Evolutionary conservation across 2,329 filamentous ascomycete genomes (phyloP).

Genomic region (Scedosporium dehoogii): DNA sequence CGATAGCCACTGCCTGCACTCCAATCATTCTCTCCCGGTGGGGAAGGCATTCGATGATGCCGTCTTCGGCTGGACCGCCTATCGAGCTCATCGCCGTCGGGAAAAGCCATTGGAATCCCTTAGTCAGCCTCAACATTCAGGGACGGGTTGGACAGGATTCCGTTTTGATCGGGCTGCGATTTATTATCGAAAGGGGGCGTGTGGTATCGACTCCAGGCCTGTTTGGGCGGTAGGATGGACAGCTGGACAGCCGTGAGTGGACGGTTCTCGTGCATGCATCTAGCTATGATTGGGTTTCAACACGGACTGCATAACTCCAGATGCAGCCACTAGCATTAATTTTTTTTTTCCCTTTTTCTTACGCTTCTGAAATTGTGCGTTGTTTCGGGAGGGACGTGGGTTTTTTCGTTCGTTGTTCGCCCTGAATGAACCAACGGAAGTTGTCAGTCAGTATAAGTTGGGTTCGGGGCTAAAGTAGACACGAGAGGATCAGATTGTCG

Average conservation of each 20-base stretch:
- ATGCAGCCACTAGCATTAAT: slow-evolving; percentile 7
- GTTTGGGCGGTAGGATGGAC: background rate
- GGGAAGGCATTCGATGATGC: slow-evolving; percentile 12
- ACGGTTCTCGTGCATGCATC: background rate
- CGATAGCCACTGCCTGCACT: slow-evolving; percentile 16
- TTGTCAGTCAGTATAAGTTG: slow-evolving; percentile 4
- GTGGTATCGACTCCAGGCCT: slow-evolving; percentile 5
- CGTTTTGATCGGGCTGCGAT: background rate
- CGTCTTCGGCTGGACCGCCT: slow-evolving; percentile 10
- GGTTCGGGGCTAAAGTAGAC: background rate
- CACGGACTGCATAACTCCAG: slow-evolving; percentile 5
- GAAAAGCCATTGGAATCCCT: slow-evolving; percentile 12
- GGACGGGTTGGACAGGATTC: slow-evolving; percentile 1
- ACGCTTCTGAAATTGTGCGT: slow-evolving; percentile 1
- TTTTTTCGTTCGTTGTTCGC: background rate
- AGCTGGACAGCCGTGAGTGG: slow-evolving; percentile 7
- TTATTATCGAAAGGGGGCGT: background rate
- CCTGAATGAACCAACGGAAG: background rate
- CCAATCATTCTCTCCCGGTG: slow-evolving; percentile 21
- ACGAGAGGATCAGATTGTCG: background rate
- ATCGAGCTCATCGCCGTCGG: slow-evolving; percentile 12
- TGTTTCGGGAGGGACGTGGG: background rate
- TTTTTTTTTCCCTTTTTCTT: background rate
- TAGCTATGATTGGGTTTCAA: slow-evolving; percentile 7
- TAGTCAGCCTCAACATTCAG: slow-evolving; percentile 7